Evolutionary conservation across 805 yeast genomes (phyloP).

Genomic region (Candida hispaniensis): DNA sequence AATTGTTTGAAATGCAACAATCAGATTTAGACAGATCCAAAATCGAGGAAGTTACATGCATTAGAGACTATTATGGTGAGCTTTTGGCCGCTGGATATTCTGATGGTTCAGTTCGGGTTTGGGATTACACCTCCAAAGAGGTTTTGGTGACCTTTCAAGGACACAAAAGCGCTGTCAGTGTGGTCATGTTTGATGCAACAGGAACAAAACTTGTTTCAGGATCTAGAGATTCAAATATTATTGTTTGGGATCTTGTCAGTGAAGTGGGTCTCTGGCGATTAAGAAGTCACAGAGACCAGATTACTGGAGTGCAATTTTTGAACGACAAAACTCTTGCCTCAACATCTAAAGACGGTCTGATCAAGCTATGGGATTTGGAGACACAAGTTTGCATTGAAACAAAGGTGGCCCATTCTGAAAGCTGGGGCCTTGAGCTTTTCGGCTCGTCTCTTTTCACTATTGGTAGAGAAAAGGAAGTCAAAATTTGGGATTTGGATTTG

Average conservation of each 20-base stretch:
- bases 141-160: conserved; percentile 79
- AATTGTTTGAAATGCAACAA: conserved; percentile 24
- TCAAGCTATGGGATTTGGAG: conserved; percentile 88
- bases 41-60: conserved; percentile 54
- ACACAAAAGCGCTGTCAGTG: conserved; percentile 72
- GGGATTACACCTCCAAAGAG: conserved; percentile 78
- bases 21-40: conserved; percentile 31
- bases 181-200: conserved; percentile 56
- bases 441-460: conserved; percentile 48
- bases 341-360: conserved; percentile 78
- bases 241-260: conserved; percentile 90
- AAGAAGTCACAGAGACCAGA: conserved; percentile 79
- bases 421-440: conserved; percentile 65
- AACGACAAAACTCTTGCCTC: conserved; percentile 41
- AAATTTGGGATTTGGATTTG: conserved; percentile 69
- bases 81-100: conserved; percentile 80
- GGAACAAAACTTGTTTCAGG: conserved; percentile 87
- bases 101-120: conserved; percentile 81
- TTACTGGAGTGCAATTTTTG: conserved; percentile 60
- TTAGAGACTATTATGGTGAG: conserved; percentile 47
- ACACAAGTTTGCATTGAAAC: conserved; percentile 88
- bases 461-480: conserved; percentile 71
- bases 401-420: conserved; percentile 90
- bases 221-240: conserved; percentile 69
- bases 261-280: conserved; percentile 83